Conservation (phyloP, 306 rosid genomes). For the Aeschynomene evenia region DNA sequence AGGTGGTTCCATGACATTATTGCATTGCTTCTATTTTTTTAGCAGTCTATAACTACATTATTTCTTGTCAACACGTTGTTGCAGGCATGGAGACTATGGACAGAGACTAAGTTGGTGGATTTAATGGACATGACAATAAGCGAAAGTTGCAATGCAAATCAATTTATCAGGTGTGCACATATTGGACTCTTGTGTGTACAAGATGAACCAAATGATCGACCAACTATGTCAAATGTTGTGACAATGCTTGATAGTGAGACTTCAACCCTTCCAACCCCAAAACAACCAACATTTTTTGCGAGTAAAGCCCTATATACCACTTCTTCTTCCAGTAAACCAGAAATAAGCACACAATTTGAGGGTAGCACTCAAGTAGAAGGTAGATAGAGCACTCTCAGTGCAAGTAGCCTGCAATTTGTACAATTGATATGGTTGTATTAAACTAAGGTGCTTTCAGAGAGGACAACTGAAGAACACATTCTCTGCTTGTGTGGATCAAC, state of each 20-base stretch:
- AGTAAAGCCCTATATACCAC: conserved; percentile 8
- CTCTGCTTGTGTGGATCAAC: not conserved
- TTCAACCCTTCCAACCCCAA: conserved; percentile 33
- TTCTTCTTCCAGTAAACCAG: conserved; percentile 19
- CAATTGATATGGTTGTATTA: too few species aligned
- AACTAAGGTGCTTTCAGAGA: too few species aligned
- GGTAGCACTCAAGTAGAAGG: conserved; percentile 10
- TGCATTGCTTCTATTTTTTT: not conserved
- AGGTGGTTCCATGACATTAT: too few species aligned
- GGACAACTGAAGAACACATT: too few species aligned
- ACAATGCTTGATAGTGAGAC: conserved; percentile 39
- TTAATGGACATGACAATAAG: conserved; percentile 33
- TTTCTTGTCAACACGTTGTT: not conserved
- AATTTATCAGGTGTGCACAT: conserved; percentile 34
- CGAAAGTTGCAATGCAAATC: conserved; percentile 28
- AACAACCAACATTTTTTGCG: conserved; percentile 35
- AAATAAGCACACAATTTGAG: not conserved
- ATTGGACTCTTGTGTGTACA: not conserved
- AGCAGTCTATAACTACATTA: not conserved
- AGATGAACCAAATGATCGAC: conserved; percentile 48
- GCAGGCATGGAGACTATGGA: conserved; percentile 36
- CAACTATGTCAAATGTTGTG: conserved; percentile 30
- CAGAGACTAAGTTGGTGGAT: conserved; percentile 26
- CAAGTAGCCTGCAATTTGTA: too few species aligned
- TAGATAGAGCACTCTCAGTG: conserved; percentile 28